Evolutionary conservation across 1,139 yeast species (phyloP).

Genomic region (Sugiyamaella novakii): DNA sequence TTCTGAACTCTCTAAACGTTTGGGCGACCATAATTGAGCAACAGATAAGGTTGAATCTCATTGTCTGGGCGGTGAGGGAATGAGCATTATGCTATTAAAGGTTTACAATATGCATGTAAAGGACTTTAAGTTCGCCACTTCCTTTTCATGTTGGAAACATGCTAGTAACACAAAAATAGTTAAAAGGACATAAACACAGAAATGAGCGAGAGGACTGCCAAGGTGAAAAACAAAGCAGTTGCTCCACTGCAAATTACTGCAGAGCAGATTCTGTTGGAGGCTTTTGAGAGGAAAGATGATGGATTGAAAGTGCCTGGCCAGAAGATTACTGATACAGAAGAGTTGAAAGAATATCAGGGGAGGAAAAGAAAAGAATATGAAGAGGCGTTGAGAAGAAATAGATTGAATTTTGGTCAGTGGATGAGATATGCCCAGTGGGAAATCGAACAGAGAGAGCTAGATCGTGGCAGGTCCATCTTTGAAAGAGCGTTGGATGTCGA

Average conservation of each 20-base stretch:
- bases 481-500: conserved; percentile 87
- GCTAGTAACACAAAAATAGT: no score
- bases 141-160: background rate
- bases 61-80: no score
- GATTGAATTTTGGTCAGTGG: conserved; percentile 87
- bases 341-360: conserved; percentile 71
- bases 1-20: no score
- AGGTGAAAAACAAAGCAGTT: conserved; percentile 48
- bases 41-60: no score
- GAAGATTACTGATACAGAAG: conserved; percentile 74
- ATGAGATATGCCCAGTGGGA: conserved; percentile 90
- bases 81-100: background rate
- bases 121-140: conserved; percentile 12
- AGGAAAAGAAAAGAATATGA: conserved; percentile 82
- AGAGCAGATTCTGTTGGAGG: conserved; percentile 58
- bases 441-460: conserved; percentile 71
- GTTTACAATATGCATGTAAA: conserved; percentile 3
- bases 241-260: conserved; percentile 58
- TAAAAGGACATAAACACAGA: no score
- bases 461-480: conserved; percentile 79
- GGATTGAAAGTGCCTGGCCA: conserved; percentile 48
- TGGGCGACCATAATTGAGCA: no score
- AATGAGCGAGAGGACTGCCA: conserved; percentile 16
- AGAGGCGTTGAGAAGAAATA: conserved; percentile 77
- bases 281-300: conserved; percentile 52